Evolutionary conservation across 1,284 basidiomycete genomes (phyloP).

Genomic region (Athelia sp.): DNA sequence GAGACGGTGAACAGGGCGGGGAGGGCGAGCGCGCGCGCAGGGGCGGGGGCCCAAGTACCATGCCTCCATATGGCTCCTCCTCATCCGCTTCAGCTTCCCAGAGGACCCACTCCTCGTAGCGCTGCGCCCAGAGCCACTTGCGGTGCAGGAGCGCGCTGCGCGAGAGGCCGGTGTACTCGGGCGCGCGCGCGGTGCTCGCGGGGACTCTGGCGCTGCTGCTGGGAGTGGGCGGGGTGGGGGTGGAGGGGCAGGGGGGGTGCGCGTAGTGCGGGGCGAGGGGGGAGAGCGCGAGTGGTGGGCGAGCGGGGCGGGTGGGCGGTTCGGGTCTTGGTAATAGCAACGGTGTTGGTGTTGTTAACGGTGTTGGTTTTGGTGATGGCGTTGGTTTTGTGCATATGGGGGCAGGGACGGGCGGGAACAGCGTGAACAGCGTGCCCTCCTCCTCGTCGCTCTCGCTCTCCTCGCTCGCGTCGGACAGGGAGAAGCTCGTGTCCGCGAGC

Average conservation of each 20-base stretch:
- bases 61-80: constrained; percentile 27
- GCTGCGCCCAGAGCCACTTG: constrained; percentile 54
- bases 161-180: too few relatives aligned
- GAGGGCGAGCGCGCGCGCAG: constrained; percentile 6
- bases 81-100: constrained; percentile 24
- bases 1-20: constrained; percentile 12
- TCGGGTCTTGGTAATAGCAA: too few relatives aligned
- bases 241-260: too few relatives aligned
- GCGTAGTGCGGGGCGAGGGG: not conserved
- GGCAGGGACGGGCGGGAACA: not conserved
- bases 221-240: not conserved
- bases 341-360: too few relatives aligned
- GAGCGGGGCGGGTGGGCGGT: not conserved
- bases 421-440: not conserved
- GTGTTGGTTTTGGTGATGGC: not conserved
- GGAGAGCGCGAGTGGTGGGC: not conserved
- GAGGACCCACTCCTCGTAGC: constrained; percentile 45
- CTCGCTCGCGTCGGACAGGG: not conserved
- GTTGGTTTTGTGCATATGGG: too few relatives aligned
- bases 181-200: constrained; percentile 31
- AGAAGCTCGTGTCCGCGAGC: not conserved
- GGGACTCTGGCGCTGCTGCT: too few relatives aligned
- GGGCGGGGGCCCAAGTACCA: constrained; percentile 14
- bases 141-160: constrained; percentile 48
- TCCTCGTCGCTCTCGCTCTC: not conserved